Percentiles rank a stretch among this genome's conserved stretches.
These are phyloP conservation scores for Aspergillus carbonarius DNA, from an alignment of 2,329 filamentous ascomycete genomes.

Conservation along the genomic window DNA sequence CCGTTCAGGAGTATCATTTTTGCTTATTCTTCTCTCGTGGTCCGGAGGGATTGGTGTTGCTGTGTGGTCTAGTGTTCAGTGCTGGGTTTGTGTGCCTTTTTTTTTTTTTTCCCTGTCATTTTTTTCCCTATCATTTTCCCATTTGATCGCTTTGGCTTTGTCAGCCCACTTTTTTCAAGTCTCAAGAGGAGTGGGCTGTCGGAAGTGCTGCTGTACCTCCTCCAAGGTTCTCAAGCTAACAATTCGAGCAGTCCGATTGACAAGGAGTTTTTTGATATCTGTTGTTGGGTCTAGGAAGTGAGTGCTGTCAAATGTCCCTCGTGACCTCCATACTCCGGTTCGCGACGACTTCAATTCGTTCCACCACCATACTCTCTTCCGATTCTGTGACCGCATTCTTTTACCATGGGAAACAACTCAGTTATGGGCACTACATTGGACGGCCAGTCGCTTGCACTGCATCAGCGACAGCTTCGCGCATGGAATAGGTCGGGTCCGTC, in stretches of 20 bases:
- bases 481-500: not conserved
- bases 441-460: not conserved
- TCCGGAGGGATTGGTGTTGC: constrained; percentile 27
- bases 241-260: constrained; percentile 21
- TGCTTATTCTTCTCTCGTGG: constrained; percentile 15
- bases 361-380: not conserved
- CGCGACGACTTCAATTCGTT: constrained; percentile 7
- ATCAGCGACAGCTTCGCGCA: not conserved
- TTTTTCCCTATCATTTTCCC: constrained; percentile 12
- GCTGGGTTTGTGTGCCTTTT: constrained; percentile 14
- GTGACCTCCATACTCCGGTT: constrained; percentile 9
- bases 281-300: constrained; percentile 28
- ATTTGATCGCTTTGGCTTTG: constrained; percentile 19
- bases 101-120: constrained; percentile 11
- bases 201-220: constrained; percentile 24
- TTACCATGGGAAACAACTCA: not conserved
- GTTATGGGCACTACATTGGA: not conserved
- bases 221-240: constrained; percentile 33
- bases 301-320: constrained; percentile 22
- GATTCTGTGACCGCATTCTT: not conserved
- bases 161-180: constrained; percentile 27
- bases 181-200: constrained; percentile 30
- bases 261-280: constrained; percentile 24
- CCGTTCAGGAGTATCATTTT: constrained; percentile 1
- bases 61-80: constrained; percentile 17